Percentiles rank a stretch among this genome's conserved stretches.
phyloP scores from a whole-genome alignment of 768 basidiomycete species.

The Royoungia palumana region DNA sequence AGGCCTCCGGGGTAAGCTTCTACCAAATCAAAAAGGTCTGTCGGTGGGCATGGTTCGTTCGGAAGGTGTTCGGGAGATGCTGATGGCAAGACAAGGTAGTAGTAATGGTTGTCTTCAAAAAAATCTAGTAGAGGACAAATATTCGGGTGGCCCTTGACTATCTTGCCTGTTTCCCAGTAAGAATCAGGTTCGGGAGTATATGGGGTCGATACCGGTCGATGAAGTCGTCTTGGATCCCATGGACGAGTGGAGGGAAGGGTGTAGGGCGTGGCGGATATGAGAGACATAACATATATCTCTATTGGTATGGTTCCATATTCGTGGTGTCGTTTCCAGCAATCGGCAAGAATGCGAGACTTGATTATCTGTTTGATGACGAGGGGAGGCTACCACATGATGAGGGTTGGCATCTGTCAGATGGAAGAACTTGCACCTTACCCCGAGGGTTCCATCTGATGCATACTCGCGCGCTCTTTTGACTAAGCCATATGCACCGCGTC shows the following conservation, averaged over 20 bases:
- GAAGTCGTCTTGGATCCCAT: constrained; percentile 71
- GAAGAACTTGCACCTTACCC: constrained; percentile 53
- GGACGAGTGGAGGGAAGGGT: constrained; percentile 74
- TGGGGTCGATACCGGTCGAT: constrained; percentile 20
- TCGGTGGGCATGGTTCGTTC: constrained; percentile 53
- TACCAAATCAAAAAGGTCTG: constrained; percentile 93
- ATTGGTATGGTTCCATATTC: constrained; percentile 95
- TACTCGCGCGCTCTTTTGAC: constrained; percentile 89
- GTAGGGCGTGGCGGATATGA: constrained; percentile 79
- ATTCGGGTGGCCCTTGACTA: constrained; percentile 88
- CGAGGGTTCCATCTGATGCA: constrained; percentile 68
- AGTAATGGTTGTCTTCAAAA: constrained; percentile 95
- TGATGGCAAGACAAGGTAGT: constrained; percentile 88
- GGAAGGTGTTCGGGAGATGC: constrained; percentile 58
- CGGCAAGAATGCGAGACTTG: constrained; percentile 96
- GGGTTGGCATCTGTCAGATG: not conserved
- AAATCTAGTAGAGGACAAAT: constrained; percentile 94
- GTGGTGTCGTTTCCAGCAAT: constrained; percentile 99
- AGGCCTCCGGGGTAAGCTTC: constrained; percentile 87
- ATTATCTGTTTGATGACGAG: constrained; percentile 97
- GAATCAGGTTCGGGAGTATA: constrained; percentile 17
- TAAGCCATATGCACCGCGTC: constrained; percentile 91
- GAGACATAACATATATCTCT: constrained; percentile 94
- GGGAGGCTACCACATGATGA: constrained; percentile 54
- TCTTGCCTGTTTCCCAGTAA: constrained; percentile 66